Evolutionary conservation across 108 stramenopile genomes (phyloP).

Genomic region (Skeletonema tropicum): DNA sequence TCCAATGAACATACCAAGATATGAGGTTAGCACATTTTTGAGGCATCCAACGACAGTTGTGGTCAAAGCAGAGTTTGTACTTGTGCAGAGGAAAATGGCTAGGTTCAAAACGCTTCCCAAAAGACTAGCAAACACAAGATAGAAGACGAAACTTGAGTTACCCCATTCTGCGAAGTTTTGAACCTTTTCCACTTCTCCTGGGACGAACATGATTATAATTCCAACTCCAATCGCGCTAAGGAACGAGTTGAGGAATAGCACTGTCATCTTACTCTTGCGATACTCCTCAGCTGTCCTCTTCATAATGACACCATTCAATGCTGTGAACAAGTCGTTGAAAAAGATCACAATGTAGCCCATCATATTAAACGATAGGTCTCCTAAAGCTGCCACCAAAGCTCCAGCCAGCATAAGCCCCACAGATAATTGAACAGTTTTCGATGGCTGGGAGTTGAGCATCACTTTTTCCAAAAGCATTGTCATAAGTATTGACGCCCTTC

Average conservation of each 20-base stretch:
- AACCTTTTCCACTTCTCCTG: slow-evolving; percentile 26
- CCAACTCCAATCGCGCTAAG: slow-evolving; percentile 40
- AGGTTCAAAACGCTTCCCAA: slow-evolving; percentile 66
- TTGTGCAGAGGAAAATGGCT: slow-evolving; percentile 76
- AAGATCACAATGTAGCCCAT: slow-evolving; percentile 63
- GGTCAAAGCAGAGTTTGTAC: slow-evolving; percentile 68
- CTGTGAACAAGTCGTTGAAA: slow-evolving; percentile 73
- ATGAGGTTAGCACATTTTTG: slow-evolving; percentile 56
- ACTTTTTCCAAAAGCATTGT: slow-evolving; percentile 68
- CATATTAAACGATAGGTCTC: slow-evolving; percentile 63
- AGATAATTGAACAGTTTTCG: slow-evolving; percentile 42
- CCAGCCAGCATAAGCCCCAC: slow-evolving; percentile 69
- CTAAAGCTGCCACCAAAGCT: slow-evolving; percentile 63
- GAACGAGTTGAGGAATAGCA: slow-evolving; percentile 58
- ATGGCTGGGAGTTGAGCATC: slow-evolving; percentile 54
- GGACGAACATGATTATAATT: slow-evolving; percentile 20
- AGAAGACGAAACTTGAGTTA: slow-evolving; percentile 35
- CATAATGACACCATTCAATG: slow-evolving; percentile 63
- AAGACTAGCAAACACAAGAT: slow-evolving; percentile 35
- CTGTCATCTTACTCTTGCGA: slow-evolving; percentile 53
- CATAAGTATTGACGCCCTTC: slow-evolving; percentile 67
- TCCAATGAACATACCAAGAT: slow-evolving; percentile 55
- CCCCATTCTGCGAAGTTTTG: slow-evolving; percentile 18
- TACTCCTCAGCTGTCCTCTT: slow-evolving; percentile 56
- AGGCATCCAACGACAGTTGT: slow-evolving; percentile 69